Base-by-base conservation (phyloP, 2,329 filamentous ascomycete species). In the Biscogniauxia marginata region DNA sequence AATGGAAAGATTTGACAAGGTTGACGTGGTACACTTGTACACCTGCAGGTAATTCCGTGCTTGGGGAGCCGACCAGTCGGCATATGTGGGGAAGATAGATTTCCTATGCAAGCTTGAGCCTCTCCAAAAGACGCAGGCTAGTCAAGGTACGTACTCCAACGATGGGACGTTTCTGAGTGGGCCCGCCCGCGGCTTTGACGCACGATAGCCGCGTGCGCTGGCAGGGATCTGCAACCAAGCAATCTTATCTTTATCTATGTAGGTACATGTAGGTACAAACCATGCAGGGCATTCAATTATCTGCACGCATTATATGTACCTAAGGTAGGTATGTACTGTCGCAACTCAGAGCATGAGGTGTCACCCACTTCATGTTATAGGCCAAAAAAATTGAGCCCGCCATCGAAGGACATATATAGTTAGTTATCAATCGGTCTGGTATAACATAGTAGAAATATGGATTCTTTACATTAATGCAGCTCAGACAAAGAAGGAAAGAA, bases 101-200 rank as follows among this genome's bases (percentile, higher is more conserved):
- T 58, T 23, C n/a, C 47, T 49, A 56, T 57, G 50, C 51, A 55
- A 22, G 30, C 47, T 59, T 64, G 58, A 64, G 62, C 62, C 62
- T 62, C 62, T 59, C 56, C 57, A 56, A 23, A 55, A 63, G 54
- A 55, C 30, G 57, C 54, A 20, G 48, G 48, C 30, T 25, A 23
- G 34, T 16, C 13, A 21, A 43, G 49, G 49, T 51, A 45, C 49
- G 49, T 51, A 51, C 49, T 9, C 30, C 30, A 39, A 39, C 13
- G 13, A 39, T 39, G 30, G 30, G n/a, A 39, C 49, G 30, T 18
- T 46, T 46, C 7, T 20, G 21, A 20, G 44, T 46, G 44, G 44
- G 18, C 19, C 44, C 44, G n/a, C 5, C 30, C 30, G 30, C 44
- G 44, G 18, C 44, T 46, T 20, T 18, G 18, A 46, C 23, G 46